Percentiles rank a stretch among this genome's conserved stretches.
Evolutionary conservation across 2,329 filamentous ascomycete species (phyloP).

Genomic region (Cytospora paraplurivora): DNA sequence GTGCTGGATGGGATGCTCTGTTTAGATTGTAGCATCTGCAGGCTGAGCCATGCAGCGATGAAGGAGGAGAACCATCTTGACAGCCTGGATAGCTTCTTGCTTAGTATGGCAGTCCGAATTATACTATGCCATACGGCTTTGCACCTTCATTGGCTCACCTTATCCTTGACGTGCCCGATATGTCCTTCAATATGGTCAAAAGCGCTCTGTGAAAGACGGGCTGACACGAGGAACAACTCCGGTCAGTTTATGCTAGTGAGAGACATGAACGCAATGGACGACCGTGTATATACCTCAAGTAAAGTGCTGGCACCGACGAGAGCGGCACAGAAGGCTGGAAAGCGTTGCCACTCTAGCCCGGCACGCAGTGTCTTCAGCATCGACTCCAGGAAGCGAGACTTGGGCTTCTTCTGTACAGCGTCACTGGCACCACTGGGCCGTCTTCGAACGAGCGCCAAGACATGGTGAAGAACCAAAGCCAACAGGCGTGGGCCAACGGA

Average conservation of each 20-base stretch:
- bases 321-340: conserved; percentile 64
- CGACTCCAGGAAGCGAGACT: conserved; percentile 39
- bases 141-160: conserved; percentile 38
- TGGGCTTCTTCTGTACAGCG: conserved; percentile 35
- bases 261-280: background rate
- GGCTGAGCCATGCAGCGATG: conserved; percentile 58
- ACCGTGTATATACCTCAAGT: conserved; percentile 53
- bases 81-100: conserved; percentile 43
- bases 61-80: conserved; percentile 61
- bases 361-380: conserved; percentile 48
- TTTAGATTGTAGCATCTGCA: conserved; percentile 60
- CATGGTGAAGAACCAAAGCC: conserved; percentile 54
- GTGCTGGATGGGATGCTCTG: conserved; percentile 37
- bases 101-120: conserved; percentile 9
- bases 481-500: conserved; percentile 59
- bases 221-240: background rate
- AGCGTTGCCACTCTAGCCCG: conserved; percentile 57
- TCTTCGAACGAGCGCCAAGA: conserved; percentile 31
- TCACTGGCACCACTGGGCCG: conserved; percentile 40
- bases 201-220: conserved; percentile 18
- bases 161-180: conserved; percentile 11
- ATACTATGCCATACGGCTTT: background rate
- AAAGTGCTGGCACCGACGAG: conserved; percentile 62
- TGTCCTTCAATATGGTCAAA: background rate
- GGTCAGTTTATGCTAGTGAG: background rate